phyloP scores from a whole-genome alignment of 1,139 yeast species.

The Kodamaea plutei region DNA sequence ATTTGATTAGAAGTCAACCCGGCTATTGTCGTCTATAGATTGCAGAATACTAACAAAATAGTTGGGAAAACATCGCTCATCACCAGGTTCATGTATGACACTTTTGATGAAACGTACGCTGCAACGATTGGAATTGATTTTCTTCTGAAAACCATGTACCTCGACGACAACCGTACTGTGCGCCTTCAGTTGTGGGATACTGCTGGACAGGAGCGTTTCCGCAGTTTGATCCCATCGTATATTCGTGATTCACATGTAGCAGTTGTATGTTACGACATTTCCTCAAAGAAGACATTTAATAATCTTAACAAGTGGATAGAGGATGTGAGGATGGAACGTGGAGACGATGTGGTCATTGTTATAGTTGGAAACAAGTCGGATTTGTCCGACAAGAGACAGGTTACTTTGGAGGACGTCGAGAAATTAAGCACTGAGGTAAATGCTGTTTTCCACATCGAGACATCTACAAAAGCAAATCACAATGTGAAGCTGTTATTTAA shows the following conservation, averaged over 20 bases:
- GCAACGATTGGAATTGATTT: slow-evolving; percentile 98
- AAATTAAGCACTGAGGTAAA: slow-evolving; percentile 50
- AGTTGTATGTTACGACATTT: slow-evolving; percentile 89
- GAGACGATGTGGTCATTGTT: slow-evolving; percentile 64
- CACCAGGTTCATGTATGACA: slow-evolving; percentile 95
- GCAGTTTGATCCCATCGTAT: slow-evolving; percentile 70
- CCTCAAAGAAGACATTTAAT: slow-evolving; percentile 79
- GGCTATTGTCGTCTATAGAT: no score
- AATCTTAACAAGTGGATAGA: slow-evolving; percentile 52
- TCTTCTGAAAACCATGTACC: slow-evolving; percentile 69
- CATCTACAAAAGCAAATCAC: slow-evolving; percentile 92
- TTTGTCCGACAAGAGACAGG: slow-evolving; percentile 48
- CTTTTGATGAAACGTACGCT: slow-evolving; percentile 93
- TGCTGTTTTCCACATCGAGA: slow-evolving; percentile 81
- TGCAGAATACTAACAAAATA: slow-evolving; percentile 19
- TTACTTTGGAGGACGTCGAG: slow-evolving; percentile 72
- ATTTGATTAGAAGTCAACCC: no score
- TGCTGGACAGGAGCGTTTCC: slow-evolving; percentile 61
- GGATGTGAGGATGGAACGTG: slow-evolving; percentile 67
- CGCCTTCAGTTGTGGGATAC: slow-evolving; percentile 55
- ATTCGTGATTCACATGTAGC: slow-evolving; percentile 97
- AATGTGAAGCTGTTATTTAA: slow-evolving; percentile 87
- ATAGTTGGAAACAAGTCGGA: slow-evolving; percentile 81
- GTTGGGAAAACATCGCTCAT: slow-evolving; percentile 95
- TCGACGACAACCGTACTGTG: slow-evolving; percentile 53